These are phyloP conservation scores for Erigeron philadelphicus DNA, from an alignment of 140 eudicot species.

Conservation along the genomic window DNA sequence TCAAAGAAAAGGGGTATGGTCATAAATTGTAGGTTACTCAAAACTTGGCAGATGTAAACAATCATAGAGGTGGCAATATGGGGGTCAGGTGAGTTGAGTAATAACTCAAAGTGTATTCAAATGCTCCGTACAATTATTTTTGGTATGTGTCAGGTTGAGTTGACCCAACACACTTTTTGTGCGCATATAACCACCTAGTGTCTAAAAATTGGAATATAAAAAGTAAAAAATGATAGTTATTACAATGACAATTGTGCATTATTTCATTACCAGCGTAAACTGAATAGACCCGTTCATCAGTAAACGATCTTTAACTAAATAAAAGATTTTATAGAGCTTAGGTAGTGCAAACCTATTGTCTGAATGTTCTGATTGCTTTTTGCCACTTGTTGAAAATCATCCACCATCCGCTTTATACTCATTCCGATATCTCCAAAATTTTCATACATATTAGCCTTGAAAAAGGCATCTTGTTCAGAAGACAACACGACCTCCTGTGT, in stretches of 20 bases:
- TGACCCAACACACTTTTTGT: background rate
- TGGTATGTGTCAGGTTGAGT: background rate
- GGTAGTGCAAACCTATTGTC: constrained; percentile 67
- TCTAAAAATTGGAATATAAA: too few species aligned
- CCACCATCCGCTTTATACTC: constrained; percentile 94
- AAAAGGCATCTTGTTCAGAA: constrained; percentile 92
- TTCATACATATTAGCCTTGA: constrained; percentile 86
- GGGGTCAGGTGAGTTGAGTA: background rate
- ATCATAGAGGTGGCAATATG: background rate
- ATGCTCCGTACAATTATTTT: too few species aligned
- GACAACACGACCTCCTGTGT: constrained; percentile 90
- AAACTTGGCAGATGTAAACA: constrained; percentile 16
- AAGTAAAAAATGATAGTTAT: too few species aligned
- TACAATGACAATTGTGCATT: too few species aligned
- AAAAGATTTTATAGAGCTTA: constrained; percentile 18
- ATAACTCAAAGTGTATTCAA: too few species aligned
- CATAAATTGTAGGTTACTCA: constrained; percentile 8
- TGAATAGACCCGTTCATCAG: background rate
- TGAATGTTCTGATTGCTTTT: constrained; percentile 94
- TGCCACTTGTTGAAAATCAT: constrained; percentile 94
- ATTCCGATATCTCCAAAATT: constrained; percentile 98
- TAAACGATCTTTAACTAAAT: background rate
- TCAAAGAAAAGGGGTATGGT: constrained; percentile 5
- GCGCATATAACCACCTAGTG: background rate
- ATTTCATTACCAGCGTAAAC: background rate